phyloP scores from a whole-genome alignment of 78 protist genomes.

The Diacronema lutheri region DNA sequence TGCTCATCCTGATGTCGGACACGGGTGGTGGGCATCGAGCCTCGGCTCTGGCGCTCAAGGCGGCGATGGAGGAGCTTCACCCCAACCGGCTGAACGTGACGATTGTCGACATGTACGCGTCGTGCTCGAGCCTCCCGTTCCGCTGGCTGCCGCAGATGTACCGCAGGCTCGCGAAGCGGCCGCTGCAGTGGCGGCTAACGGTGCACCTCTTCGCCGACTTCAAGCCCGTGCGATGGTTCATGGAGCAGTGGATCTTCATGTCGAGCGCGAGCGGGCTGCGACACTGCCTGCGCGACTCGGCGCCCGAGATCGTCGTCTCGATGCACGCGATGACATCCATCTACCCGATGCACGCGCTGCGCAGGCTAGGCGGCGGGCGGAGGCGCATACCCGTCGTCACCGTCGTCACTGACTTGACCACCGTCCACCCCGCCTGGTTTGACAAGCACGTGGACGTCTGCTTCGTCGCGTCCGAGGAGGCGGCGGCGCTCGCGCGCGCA shows the following conservation, averaged over 20 bases:
- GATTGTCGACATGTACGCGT: neutral
- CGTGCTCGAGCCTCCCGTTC: neutral
- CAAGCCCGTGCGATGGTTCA: too few relatives aligned
- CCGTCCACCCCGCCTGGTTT: neutral
- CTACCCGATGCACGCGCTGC: neutral
- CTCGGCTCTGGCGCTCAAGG: neutral
- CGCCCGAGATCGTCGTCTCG: neutral
- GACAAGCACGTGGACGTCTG: neutral
- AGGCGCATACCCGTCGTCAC: neutral
- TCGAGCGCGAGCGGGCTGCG: neutral
- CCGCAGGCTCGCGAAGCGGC: neutral
- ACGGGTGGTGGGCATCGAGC: slow-evolving; percentile 16
- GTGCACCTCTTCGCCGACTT: too few relatives aligned
- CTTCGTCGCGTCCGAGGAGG: slow-evolving; percentile 4
- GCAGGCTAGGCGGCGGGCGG: neutral
- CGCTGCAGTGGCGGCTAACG: too few relatives aligned
- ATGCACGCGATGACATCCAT: neutral
- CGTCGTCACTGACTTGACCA: neutral
- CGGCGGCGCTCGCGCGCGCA: neutral
- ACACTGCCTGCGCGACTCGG: neutral
- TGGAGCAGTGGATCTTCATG: too few relatives aligned
- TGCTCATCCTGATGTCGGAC: neutral
- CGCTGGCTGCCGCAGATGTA: neutral
- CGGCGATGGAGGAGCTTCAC: neutral
- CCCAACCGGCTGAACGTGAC: neutral